Percentiles rank a stretch among this genome's conserved stretches.
Evolutionary conservation across 2,329 filamentous ascomycete genomes (phyloP).

Genomic region (Scytalidium lignicola): DNA sequence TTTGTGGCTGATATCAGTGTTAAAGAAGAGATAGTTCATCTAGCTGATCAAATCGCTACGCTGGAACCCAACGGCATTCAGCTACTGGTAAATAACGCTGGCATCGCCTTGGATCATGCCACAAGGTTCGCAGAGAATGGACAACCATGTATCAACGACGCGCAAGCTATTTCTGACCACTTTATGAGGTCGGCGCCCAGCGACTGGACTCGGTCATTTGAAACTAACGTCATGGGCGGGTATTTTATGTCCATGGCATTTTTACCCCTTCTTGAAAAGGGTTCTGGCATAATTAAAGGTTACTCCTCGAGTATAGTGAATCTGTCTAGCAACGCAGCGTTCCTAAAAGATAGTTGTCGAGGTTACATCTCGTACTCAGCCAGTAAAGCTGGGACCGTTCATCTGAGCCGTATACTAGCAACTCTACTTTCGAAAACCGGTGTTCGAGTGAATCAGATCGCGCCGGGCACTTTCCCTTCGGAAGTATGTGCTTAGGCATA

Average conservation of each 20-base stretch:
- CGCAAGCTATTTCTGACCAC: constrained; percentile 44
- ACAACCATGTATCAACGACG: constrained; percentile 40
- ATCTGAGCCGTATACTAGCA: constrained; percentile 50
- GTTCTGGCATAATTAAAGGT: constrained; percentile 36
- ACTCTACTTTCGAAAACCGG: constrained; percentile 44
- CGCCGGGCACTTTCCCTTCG: constrained; percentile 40
- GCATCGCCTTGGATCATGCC: constrained; percentile 48
- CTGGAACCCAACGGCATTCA: constrained; percentile 52
- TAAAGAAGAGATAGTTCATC: constrained; percentile 49
- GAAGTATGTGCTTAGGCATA: no score
- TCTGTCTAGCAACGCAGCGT: constrained; percentile 13
- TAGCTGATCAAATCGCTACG: constrained; percentile 46
- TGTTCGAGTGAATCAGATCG: constrained; percentile 52
- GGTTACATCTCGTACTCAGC: constrained; percentile 27
- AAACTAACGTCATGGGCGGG: constrained; percentile 65
- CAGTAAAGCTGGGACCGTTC: constrained; percentile 42
- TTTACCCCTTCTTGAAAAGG: constrained; percentile 52
- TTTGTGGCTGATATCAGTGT: constrained; percentile 52
- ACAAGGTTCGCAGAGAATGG: constrained; percentile 43
- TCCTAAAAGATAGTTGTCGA: constrained; percentile 24
- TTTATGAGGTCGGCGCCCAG: constrained; percentile 42
- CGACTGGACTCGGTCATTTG: constrained; percentile 64
- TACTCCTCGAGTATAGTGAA: constrained; percentile 14
- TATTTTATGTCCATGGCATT: constrained; percentile 60
- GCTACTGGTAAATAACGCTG: constrained; percentile 52